Evolutionary conservation across 371 early-diverging fungal species (phyloP), one percentile per base, ranked within the genome.

Genomic region (Mucor lusitanicus): DNA sequence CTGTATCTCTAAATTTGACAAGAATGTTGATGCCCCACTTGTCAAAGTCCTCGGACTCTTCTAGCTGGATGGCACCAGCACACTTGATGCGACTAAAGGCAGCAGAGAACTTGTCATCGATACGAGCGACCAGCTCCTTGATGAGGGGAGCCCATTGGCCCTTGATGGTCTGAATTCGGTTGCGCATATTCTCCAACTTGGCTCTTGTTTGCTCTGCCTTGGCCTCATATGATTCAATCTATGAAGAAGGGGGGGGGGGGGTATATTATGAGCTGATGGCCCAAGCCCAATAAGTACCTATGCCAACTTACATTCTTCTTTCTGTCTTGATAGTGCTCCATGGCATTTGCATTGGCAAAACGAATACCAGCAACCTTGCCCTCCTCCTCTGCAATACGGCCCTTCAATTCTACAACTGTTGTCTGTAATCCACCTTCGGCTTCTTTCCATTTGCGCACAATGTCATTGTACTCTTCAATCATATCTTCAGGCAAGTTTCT

Each of bases 21-120:
- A 88, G 77, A 64, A 99, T 97, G 64, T 98, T 93, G 56, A 99
- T 90, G 48, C 97, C 95, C 99, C 99, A 99, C 71, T 91, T 87
- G 68, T 91, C 91, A 78, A 89, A 96, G 70, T 95, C 94, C 33
- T 92, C 92, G 37, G 90, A 81, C 44, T 85, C 82, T 13, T 76
- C 74, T 21, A 97, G 71, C 28, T 81, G 64, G 4, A 97, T 90
- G 78, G 97, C 96, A 33, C 98, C 98, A 28, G 89, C 87, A 72
- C 97, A 96, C n/a, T 90, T 91, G 71, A 98, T 94, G 81, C 81
- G 77, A 55, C 89, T 81, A 71, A 98, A 92, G n/a, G 94, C 88
- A 8, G 69, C 79, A 9, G 90, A 83, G 70, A 97, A 97, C 23
- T 85, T 84, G 12, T 70, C 78, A 64, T 90, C 89, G 59, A 97